These are phyloP conservation scores for Tillandsia leiboldiana DNA, from an alignment of 176 grass and related monocot genomes.

Conservation along the genomic window DNA sequence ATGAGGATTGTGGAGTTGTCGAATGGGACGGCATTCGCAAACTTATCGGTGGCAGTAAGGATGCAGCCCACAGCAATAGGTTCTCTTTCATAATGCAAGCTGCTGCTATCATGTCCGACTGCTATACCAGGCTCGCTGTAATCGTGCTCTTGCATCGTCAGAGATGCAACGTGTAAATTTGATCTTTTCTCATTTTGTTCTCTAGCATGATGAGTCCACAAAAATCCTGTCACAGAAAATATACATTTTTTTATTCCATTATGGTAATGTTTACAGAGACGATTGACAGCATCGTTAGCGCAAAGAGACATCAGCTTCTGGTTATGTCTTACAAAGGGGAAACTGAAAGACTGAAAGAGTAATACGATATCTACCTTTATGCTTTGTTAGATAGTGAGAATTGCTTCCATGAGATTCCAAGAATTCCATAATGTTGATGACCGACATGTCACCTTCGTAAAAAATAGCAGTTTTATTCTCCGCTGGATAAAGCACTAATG, in stretches of 20 bases:
- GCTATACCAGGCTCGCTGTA: background rate
- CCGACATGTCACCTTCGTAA: constrained; percentile 54
- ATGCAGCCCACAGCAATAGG: constrained; percentile 36
- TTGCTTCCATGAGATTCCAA: constrained; percentile 46
- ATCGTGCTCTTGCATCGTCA: constrained; percentile 24
- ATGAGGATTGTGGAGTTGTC: constrained; percentile 60
- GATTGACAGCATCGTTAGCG: background rate
- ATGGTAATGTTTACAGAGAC: background rate
- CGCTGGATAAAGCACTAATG: constrained; percentile 59
- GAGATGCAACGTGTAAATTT: constrained; percentile 23
- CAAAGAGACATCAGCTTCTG: background rate
- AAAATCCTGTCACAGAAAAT: constrained; percentile 41
- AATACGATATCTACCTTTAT: constrained; percentile 38
- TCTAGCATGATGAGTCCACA: constrained; percentile 29
- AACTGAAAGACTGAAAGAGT: background rate
- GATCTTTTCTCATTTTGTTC: constrained; percentile 22
- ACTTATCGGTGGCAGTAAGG: constrained; percentile 56
- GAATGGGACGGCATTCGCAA: constrained; percentile 42
- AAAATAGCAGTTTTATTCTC: constrained; percentile 69
- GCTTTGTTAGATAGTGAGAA: constrained; percentile 39
- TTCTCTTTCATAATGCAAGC: constrained; percentile 1
- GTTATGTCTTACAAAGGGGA: background rate
- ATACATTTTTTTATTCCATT: constrained; percentile 9
- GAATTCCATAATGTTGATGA: constrained; percentile 74
- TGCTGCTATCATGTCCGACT: constrained; percentile 8